Conservation (phyloP, 805 yeast genomes). For the Lipomyces yamanashiensis region DNA sequence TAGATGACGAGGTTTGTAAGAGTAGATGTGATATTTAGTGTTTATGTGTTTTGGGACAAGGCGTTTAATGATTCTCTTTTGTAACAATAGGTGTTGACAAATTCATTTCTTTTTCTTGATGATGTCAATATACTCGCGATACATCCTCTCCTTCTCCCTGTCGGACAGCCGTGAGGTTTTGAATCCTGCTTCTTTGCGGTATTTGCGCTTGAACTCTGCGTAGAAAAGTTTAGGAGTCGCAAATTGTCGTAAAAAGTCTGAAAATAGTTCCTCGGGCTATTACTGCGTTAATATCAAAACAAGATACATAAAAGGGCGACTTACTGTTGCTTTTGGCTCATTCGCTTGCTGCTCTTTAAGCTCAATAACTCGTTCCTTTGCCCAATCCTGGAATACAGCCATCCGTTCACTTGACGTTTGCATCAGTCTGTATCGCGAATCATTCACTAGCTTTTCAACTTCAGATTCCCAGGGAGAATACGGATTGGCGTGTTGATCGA, state of each 20-base stretch:
- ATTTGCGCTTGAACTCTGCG: conserved; percentile 49
- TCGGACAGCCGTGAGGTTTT: conserved; percentile 42
- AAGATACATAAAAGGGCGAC: background rate
- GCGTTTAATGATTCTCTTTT: background rate
- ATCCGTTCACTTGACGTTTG: conserved; percentile 47
- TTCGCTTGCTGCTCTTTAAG: conserved; percentile 18
- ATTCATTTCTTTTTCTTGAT: conserved; percentile 10
- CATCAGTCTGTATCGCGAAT: conserved; percentile 49
- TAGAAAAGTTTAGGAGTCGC: conserved; percentile 45
- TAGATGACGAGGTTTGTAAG: background rate
- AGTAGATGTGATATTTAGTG: no score
- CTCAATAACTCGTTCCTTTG: conserved; percentile 33
- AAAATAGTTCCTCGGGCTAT: conserved; percentile 39
- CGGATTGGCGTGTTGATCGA: conserved; percentile 48
- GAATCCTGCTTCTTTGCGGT: conserved; percentile 42
- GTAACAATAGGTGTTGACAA: background rate
- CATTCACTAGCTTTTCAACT: conserved; percentile 49
- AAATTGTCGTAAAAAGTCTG: conserved; percentile 42
- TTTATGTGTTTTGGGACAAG: no score
- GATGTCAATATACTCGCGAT: conserved; percentile 44
- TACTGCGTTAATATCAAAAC: background rate
- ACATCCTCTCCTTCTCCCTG: conserved; percentile 48
- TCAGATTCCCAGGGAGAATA: conserved; percentile 56
- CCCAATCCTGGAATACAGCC: conserved; percentile 55
- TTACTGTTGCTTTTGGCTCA: conserved; percentile 17